phyloP scores from a whole-genome alignment of 2,329 filamentous ascomycete genomes.

The Fusarium citri region DNA sequence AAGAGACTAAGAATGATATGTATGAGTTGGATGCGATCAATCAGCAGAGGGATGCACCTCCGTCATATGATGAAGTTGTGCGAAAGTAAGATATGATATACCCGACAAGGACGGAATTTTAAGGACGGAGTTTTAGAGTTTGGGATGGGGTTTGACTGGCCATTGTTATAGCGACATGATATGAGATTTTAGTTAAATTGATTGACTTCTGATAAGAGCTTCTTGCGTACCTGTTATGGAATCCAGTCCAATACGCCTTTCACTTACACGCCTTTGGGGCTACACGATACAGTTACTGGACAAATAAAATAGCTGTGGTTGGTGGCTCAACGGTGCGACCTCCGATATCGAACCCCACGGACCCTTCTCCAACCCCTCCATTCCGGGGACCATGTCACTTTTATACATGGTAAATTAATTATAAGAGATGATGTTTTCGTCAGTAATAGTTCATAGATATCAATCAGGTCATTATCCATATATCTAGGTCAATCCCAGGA shows the following conservation, averaged over 20 bases:
- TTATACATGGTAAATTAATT: conserved; percentile 5
- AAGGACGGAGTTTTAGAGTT: not conserved
- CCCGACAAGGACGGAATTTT: not conserved
- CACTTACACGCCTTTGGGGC: conserved; percentile 11
- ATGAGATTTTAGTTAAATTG: not conserved
- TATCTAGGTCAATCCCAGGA: not conserved
- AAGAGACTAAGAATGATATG: conserved; percentile 8
- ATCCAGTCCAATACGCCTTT: not conserved
- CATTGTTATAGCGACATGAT: conserved; percentile 1
- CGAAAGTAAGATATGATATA: conserved; percentile 26
- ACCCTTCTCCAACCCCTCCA: conserved; percentile 20
- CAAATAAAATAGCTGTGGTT: conserved; percentile 39
- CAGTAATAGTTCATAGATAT: not conserved
- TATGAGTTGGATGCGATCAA: conserved; percentile 15
- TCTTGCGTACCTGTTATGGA: too few species aligned
- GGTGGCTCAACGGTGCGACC: conserved; percentile 23
- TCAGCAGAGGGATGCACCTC: conserved; percentile 30
- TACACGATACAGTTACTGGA: not conserved
- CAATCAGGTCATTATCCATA: conserved; percentile 17
- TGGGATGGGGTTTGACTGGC: not conserved
- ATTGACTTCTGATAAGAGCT: not conserved
- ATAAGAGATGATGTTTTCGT: not conserved
- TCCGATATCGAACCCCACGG: conserved; percentile 45
- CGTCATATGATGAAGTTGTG: conserved; percentile 39
- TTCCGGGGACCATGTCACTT: not conserved